Percentiles rank a stretch among this genome's conserved stretches.
These are phyloP conservation scores for Fimicolochytrium jonesii DNA, from an alignment of 192 early-diverging fungal genomes.

Conservation along the genomic window DNA sequence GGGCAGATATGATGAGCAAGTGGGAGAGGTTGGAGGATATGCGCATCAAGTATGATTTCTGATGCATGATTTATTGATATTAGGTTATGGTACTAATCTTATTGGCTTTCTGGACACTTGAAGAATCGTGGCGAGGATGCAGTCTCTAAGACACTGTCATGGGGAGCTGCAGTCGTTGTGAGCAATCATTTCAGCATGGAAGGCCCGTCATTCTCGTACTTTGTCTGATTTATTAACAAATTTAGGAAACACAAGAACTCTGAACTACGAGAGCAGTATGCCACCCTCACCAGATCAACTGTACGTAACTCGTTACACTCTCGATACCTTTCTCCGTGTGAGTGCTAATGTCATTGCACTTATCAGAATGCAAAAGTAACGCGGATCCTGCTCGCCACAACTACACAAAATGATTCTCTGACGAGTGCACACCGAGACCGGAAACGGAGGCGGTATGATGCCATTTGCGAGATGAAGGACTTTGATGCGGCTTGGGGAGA, in stretches of 20 bases:
- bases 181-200: background rate
- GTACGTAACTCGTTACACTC: background rate
- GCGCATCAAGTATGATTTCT: constrained; percentile 6
- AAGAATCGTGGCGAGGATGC: constrained; percentile 14
- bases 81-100: background rate
- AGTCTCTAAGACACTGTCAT: constrained; percentile 11
- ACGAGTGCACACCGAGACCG: too few relatives aligned
- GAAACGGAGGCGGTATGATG: too few relatives aligned
- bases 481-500: too few relatives aligned
- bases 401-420: too few relatives aligned
- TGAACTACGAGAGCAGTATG: background rate
- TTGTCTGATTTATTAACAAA: background rate
- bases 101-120: background rate
- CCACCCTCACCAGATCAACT: background rate
- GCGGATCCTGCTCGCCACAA: too few relatives aligned
- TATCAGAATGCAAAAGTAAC: too few relatives aligned
- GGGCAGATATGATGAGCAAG: background rate
- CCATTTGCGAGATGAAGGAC: too few relatives aligned
- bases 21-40: constrained; percentile 16
- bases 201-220: background rate
- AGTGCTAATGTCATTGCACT: background rate
- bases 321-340: background rate
- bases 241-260: background rate
- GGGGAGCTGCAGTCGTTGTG: constrained; percentile 2
- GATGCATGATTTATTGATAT: background rate